A percentile compares a stretch with the other conserved stretches of the same genome.
These are phyloP conservation scores for Capsicum chinense DNA, from an alignment of 257 asterid genomes.

Conservation along the genomic window DNA sequence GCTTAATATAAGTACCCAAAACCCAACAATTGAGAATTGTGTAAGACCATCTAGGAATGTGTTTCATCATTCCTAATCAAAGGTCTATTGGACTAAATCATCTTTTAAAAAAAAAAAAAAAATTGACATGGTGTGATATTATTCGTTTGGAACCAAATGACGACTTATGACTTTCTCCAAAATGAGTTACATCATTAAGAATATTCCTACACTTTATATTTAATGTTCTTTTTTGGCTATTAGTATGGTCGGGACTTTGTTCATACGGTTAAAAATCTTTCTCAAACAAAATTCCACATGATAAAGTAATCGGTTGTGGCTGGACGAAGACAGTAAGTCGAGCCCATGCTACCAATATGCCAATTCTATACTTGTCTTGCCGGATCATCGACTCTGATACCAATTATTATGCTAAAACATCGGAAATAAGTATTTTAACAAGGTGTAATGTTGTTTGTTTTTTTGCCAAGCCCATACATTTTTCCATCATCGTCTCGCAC, in stretches of 20 bases:
- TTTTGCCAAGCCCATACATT: not conserved
- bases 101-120: not conserved
- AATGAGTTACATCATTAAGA: not conserved
- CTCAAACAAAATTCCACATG: not conserved
- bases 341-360: not conserved
- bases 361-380: not conserved
- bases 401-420: not conserved
- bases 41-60: not conserved
- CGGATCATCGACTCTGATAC: not conserved
- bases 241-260: not conserved
- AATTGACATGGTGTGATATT: not conserved
- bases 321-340: not conserved
- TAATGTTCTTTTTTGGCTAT: not conserved
- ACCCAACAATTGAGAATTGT: not conserved
- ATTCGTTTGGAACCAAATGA: not conserved
- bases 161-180: not conserved
- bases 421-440: not conserved
- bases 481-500: not conserved
- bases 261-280: not conserved
- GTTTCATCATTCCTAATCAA: not conserved
- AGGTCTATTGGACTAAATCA: not conserved
- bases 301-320: not conserved
- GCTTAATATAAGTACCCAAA: not conserved
- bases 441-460: not conserved
- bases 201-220: not conserved